phyloP scores from a whole-genome alignment of 2,329 filamentous ascomycete genomes.

The Ceratocystis albifundus region DNA sequence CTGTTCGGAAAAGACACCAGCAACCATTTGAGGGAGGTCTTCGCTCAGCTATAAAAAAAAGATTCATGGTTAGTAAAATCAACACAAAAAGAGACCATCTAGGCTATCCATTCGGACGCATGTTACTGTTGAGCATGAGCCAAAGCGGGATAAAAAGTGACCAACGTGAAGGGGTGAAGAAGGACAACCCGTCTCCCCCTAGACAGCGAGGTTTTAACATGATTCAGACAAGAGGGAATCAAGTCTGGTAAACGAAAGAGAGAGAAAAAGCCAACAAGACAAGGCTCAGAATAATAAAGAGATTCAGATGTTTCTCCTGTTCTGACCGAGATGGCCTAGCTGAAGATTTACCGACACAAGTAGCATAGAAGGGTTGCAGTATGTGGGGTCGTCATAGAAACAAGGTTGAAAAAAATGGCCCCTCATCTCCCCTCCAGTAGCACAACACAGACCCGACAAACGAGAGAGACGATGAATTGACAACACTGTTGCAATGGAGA shows the following conservation, averaged over 20 bases:
- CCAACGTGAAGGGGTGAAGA: slow-evolving; percentile 17
- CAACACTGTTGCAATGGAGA: background rate
- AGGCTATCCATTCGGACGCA: background rate
- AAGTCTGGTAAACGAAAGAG: background rate
- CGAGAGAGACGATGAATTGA: slow-evolving; percentile 1
- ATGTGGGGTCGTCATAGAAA: slow-evolving; percentile 23
- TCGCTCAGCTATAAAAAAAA: slow-evolving; percentile 63
- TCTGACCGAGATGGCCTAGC: background rate
- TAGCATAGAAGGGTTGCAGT: background rate
- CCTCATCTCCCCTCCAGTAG: slow-evolving; percentile 16
- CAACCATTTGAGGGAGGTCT: slow-evolving; percentile 95
- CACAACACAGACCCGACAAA: slow-evolving; percentile 4
- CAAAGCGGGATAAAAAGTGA: background rate
- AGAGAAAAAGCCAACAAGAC: background rate
- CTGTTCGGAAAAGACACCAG: slow-evolving; percentile 95
- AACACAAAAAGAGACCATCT: background rate
- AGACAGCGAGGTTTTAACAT: slow-evolving; percentile 1
- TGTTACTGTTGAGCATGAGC: background rate
- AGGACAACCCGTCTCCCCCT: slow-evolving; percentile 18
- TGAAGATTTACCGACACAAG: background rate
- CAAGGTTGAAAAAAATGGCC: slow-evolving; percentile 20
- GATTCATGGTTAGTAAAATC: background rate
- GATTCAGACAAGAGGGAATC: background rate
- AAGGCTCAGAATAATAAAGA: background rate
- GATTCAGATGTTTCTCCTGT: background rate